phyloP scores from a whole-genome alignment of 2,329 filamentous ascomycete genomes.

The Aurifilum marmelostoma region DNA sequence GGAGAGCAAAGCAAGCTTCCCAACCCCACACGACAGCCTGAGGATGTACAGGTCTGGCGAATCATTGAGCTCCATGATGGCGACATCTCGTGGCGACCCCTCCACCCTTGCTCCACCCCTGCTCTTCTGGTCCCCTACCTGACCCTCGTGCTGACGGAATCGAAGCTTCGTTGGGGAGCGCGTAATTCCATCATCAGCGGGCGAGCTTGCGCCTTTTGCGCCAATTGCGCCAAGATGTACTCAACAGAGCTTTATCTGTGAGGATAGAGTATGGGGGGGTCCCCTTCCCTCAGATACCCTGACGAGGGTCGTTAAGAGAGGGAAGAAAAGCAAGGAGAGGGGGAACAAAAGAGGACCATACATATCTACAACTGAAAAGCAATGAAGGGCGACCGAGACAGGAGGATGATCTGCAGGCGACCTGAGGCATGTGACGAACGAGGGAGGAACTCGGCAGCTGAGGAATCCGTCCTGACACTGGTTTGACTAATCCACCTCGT shows the following conservation, averaged over 20 bases:
- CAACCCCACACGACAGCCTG: slow-evolving; percentile 13
- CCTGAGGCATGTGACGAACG: not conserved
- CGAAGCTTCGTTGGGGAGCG: not conserved
- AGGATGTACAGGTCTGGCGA: not conserved
- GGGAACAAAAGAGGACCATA: not conserved
- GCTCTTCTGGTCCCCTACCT: not conserved
- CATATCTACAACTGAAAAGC: not conserved
- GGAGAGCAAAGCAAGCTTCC: slow-evolving; percentile 2
- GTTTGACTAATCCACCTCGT: not conserved
- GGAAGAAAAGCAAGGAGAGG: too few species aligned
- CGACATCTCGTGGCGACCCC: slow-evolving; percentile 24
- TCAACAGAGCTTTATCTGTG: not conserved
- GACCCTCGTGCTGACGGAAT: slow-evolving; percentile 12
- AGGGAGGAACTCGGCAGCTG: not conserved
- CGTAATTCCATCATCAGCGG: slow-evolving; percentile 25
- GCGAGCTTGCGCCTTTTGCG: slow-evolving; percentile 22
- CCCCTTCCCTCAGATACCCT: not conserved
- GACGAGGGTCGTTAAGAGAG: not conserved
- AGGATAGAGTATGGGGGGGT: not conserved
- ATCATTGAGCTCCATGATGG: slow-evolving; percentile 28
- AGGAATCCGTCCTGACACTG: slow-evolving; percentile 7
- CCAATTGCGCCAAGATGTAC: slow-evolving; percentile 3
- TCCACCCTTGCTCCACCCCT: slow-evolving; percentile 11
- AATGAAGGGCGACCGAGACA: not conserved
- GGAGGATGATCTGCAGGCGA: slow-evolving; percentile 3